phyloP scores from a whole-genome alignment of 495 filamentous ascomycete species.

The Neurospora sp. region DNA sequence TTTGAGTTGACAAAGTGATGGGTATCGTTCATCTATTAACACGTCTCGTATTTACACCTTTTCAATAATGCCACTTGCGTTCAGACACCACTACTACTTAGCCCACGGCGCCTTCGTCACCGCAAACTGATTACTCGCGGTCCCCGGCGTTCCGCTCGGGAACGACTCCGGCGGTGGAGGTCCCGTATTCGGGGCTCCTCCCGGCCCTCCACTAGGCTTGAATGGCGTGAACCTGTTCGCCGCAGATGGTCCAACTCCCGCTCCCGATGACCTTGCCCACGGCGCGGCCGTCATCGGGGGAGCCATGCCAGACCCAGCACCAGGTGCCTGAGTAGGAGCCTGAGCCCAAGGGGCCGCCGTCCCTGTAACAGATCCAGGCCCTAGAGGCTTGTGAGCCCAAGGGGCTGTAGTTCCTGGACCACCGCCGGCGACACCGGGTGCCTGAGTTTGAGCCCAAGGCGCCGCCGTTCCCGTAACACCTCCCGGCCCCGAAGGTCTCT shows the following conservation, averaged over 20 bases:
- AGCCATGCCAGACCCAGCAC: constrained; percentile 1
- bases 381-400: neutral
- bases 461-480: constrained; percentile 22
- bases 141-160: constrained; percentile 15
- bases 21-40: neutral
- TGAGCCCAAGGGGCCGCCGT: constrained; percentile 34
- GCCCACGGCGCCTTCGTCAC: constrained; percentile 25
- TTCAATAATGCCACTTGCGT: neutral
- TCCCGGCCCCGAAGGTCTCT: neutral
- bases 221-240: neutral
- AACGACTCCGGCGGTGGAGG: constrained; percentile 13
- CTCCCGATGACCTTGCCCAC: constrained; percentile 3
- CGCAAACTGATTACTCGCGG: constrained; percentile 20
- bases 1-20: neutral
- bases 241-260: neutral
- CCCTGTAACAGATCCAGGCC: constrained; percentile 7
- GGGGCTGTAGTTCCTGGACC: neutral
- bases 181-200: constrained; percentile 13
- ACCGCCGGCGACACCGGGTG: neutral
- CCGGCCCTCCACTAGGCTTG: constrained; percentile 10
- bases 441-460: constrained; percentile 27
- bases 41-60: neutral
- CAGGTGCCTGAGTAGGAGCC: constrained; percentile 17
- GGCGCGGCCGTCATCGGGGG: constrained; percentile 16
- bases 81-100: constrained; percentile 5